Evolutionary conservation across 2,329 filamentous ascomycete species (phyloP).

Genomic region (Aspergillus ochraceoroseus): DNA sequence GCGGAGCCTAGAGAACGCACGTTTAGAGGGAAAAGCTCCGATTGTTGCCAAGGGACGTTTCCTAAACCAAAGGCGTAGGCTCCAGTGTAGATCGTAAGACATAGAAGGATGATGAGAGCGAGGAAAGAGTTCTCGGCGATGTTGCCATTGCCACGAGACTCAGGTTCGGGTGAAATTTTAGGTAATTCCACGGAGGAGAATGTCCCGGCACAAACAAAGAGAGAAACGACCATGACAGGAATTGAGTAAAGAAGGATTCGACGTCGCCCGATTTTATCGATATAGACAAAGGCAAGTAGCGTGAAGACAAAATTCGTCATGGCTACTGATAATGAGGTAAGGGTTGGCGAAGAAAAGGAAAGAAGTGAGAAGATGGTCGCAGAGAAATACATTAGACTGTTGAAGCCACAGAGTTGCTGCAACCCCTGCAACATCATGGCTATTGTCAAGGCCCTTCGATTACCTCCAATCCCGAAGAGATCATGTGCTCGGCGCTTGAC

Average conservation of each 20-base stretch:
- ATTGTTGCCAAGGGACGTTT: slow-evolving; percentile 94
- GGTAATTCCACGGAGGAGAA: slow-evolving; percentile 61
- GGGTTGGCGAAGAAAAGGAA: slow-evolving; percentile 70
- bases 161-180: slow-evolving; percentile 21
- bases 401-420: slow-evolving; percentile 87
- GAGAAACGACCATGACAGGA: slow-evolving; percentile 72
- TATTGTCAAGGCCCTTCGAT: slow-evolving; percentile 68
- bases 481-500: slow-evolving; percentile 27
- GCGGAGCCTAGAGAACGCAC: slow-evolving; percentile 60
- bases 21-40: slow-evolving; percentile 72
- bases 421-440: slow-evolving; percentile 81
- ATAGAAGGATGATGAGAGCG: slow-evolving; percentile 59
- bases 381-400: slow-evolving; percentile 89
- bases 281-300: slow-evolving; percentile 66
- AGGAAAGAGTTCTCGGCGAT: slow-evolving; percentile 26
- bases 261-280: slow-evolving; percentile 74
- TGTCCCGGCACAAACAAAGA: slow-evolving; percentile 65
- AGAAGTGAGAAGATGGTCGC: slow-evolving; percentile 75
- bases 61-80: slow-evolving; percentile 82
- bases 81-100: slow-evolving; percentile 78
- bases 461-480: slow-evolving; percentile 43
- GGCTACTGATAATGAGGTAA: slow-evolving; percentile 74
- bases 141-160: slow-evolving; percentile 14
- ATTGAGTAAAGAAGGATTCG: slow-evolving; percentile 77
- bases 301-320: slow-evolving; percentile 79